Conservation (phyloP, 2,329 filamentous ascomycete species). For the Claviceps purpurea region DNA sequence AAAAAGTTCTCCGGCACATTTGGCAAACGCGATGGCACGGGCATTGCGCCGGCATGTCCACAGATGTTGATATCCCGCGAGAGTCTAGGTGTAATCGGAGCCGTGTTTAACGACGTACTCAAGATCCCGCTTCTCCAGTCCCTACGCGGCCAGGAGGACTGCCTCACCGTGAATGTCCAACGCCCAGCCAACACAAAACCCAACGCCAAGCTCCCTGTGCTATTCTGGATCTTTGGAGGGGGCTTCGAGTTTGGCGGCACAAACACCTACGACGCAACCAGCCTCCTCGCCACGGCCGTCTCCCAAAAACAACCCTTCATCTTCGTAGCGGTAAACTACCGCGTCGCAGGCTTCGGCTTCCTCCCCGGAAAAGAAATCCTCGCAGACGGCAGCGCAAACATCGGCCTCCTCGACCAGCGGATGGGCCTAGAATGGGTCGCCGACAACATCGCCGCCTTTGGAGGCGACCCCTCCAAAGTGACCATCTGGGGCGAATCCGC, state of each 20-base stretch:
- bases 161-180: conserved; percentile 46
- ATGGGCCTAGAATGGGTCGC: conserved; percentile 45
- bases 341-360: conserved; percentile 3
- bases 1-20: conserved; percentile 39
- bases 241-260: conserved; percentile 1
- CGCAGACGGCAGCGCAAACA: conserved; percentile 48
- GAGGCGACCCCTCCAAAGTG: conserved; percentile 46
- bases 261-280: background rate
- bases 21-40: conserved; percentile 48
- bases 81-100: conserved; percentile 22
- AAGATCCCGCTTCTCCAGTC: conserved; percentile 44
- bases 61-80: conserved; percentile 52
- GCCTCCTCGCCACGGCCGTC: conserved; percentile 27
- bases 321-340: conserved; percentile 2
- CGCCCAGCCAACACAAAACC: conserved; percentile 42
- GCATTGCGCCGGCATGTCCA: conserved; percentile 49
- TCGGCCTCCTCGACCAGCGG: conserved; percentile 44
- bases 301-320: conserved; percentile 1
- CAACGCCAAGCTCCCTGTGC: conserved; percentile 46
- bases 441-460: conserved; percentile 49
- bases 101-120: conserved; percentile 36
- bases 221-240: conserved; percentile 17
- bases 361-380: background rate
- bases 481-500: conserved; percentile 48
- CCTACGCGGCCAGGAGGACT: conserved; percentile 47